Conservation (phyloP, 2,329 filamentous ascomycete genomes). For the Exserohilum turcica region DNA sequence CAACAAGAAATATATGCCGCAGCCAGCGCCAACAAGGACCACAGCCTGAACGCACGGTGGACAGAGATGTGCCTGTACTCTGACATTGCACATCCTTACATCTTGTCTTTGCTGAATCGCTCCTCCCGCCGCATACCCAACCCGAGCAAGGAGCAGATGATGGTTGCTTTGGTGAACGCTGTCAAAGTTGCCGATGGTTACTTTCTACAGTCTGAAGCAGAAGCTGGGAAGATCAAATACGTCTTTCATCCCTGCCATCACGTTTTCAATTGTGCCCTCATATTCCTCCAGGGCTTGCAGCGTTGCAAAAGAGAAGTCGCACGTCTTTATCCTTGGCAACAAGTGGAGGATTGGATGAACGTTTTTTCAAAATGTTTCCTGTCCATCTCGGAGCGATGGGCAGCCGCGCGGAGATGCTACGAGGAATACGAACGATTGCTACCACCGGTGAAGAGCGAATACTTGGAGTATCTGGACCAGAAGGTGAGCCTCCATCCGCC, state of each 20-base stretch:
- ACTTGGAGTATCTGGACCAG: constrained; percentile 39
- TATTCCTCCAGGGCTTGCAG: constrained; percentile 40
- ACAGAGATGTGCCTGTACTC: constrained; percentile 45
- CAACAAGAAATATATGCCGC: constrained; percentile 36
- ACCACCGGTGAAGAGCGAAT: constrained; percentile 40
- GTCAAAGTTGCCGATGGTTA: constrained; percentile 44
- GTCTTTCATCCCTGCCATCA: constrained; percentile 48
- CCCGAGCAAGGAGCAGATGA: constrained; percentile 35
- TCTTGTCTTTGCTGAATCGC: constrained; percentile 39
- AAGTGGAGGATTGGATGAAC: constrained; percentile 39
- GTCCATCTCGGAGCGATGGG: constrained; percentile 44
- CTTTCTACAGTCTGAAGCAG: constrained; percentile 39
- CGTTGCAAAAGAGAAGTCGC: constrained; percentile 42
- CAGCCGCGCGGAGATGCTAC: constrained; percentile 39
- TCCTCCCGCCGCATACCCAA: constrained; percentile 33
- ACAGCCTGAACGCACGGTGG: constrained; percentile 34
- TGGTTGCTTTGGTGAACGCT: constrained; percentile 36
- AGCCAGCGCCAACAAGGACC: constrained; percentile 36
- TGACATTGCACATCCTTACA: constrained; percentile 41
- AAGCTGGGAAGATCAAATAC: constrained; percentile 45
- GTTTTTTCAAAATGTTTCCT: constrained; percentile 41
- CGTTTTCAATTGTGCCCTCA: constrained; percentile 40
- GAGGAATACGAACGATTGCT: constrained; percentile 44
- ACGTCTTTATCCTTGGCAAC: constrained; percentile 28
- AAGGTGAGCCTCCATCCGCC: constrained; percentile 29